phyloP scores from a whole-genome alignment of 2,329 filamentous ascomycete species.

The Penicillium glabrum region DNA sequence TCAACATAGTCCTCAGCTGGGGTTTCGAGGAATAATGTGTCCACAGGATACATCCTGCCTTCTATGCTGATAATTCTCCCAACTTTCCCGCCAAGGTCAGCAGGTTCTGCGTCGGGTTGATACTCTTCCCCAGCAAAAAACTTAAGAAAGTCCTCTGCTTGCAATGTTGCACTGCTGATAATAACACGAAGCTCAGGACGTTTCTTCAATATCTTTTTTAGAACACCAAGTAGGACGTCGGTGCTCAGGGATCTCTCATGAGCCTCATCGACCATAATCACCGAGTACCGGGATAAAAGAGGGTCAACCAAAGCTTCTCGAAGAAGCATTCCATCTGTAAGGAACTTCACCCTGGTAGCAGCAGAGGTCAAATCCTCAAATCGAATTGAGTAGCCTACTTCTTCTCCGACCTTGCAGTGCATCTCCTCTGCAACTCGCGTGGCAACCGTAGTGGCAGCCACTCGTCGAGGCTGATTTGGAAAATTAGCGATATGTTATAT shows the following conservation, averaged over 20 bases:
- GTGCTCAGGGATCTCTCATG: constrained; percentile 93
- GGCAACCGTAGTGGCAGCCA: constrained; percentile 89
- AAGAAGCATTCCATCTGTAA: constrained; percentile 89
- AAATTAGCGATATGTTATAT: neutral
- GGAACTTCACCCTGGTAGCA: constrained; percentile 85
- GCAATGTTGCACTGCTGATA: constrained; percentile 88
- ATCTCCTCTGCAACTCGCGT: constrained; percentile 86
- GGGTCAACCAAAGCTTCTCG: constrained; percentile 93
- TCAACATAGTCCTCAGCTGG: constrained; percentile 87
- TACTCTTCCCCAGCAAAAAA: constrained; percentile 67
- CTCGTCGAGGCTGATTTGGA: constrained; percentile 73
- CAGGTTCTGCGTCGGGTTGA: constrained; percentile 34
- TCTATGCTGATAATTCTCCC: constrained; percentile 79
- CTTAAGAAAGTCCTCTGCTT: constrained; percentile 78
- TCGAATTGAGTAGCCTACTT: constrained; percentile 88
- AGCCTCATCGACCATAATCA: constrained; percentile 97
- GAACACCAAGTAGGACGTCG: constrained; percentile 81
- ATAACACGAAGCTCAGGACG: constrained; percentile 82
- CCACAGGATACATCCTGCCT: constrained; percentile 84
- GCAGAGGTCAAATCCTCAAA: constrained; percentile 90
- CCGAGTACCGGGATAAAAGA: constrained; percentile 82
- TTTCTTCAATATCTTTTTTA: constrained; percentile 85
- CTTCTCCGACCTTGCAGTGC: constrained; percentile 80
- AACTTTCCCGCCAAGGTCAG: constrained; percentile 41
- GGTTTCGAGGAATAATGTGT: constrained; percentile 75